Evolutionary conservation across 2,329 filamentous ascomycete species (phyloP), one percentile per base, ranked within the genome.

Genomic region (Biscogniauxia sp.): DNA sequence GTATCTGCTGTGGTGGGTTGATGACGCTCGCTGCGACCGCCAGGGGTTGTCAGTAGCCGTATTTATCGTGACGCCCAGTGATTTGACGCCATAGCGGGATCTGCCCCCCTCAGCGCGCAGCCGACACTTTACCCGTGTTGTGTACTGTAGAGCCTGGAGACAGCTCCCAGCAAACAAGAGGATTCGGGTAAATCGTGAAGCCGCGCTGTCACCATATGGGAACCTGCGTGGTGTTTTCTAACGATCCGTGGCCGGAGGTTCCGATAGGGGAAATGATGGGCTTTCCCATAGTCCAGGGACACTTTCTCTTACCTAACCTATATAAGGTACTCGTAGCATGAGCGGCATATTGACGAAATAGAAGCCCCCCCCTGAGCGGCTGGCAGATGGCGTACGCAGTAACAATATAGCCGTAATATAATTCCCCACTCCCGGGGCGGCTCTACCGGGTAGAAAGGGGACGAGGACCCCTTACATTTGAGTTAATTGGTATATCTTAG

Each of bases 361-460:
- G 28, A n/a, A 23, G 52, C 28, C 4, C 52, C 28, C 8, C 52
- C 19, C 25, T 17, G 28, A 45, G 37, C 15, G 37, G 15, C 1
- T 28, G 52, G 52, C 1, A 19, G 13, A 3, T 8, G 32, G 13
- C 11, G 52, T 7, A 32, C 28, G 28, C 5, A n/a, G 52, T 23
- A 9, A 45, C 59, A 64, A 67, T 66, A 67, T 64, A 67, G 59
- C 63, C 65, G 58, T 52, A 67, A 66, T 66, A 61, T 51, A 56
- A 61, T 64, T 60, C 61, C 61, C 66, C 64, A 62, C 59, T 64
- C 59, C 65, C 60, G 28, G 52, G n/a, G 56, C 61, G 54, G 37
- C 52, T 61, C 59, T 32, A 58, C 61, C 61, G 65, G 60, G 56
- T 62, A 58, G 60, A 64, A 45, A 59, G 58, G 61, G 59, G 37